Conservation (phyloP, 371 early-diverging fungal genomes). For the Mucor ambiguus region DNA sequence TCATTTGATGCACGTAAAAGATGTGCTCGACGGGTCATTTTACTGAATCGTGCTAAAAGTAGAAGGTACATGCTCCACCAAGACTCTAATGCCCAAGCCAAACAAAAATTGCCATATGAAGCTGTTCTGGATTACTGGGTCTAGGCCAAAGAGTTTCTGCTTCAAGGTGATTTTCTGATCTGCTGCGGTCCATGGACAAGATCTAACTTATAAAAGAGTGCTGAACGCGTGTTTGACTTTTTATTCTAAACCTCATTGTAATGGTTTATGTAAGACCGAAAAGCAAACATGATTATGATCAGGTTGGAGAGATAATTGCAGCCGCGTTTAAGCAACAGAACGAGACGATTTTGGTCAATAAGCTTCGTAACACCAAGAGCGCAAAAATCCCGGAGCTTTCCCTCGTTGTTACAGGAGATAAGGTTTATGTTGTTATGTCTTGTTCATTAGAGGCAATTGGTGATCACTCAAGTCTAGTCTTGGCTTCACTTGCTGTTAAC, state of each 20-base stretch:
- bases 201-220: neutral
- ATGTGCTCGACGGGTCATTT: neutral
- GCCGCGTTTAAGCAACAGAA: neutral
- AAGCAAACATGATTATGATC: neutral
- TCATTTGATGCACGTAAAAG: neutral
- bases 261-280: neutral
- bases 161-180: neutral
- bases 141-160: neutral
- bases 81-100: neutral
- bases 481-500: neutral
- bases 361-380: neutral
- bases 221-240: neutral
- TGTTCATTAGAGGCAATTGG: neutral
- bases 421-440: neutral
- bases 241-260: neutral
- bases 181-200: neutral
- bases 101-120: no score
- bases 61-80: neutral
- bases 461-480: neutral
- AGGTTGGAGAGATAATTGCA: neutral
- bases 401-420: neutral
- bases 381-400: neutral
- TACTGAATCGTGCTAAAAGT: neutral
- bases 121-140: neutral
- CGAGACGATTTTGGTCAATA: neutral